Percentiles rank a stretch among this genome's conserved stretches.
These are phyloP conservation scores for Anisodus acutangulus DNA, from an alignment of 257 asterid genomes.

Conservation along the genomic window DNA sequence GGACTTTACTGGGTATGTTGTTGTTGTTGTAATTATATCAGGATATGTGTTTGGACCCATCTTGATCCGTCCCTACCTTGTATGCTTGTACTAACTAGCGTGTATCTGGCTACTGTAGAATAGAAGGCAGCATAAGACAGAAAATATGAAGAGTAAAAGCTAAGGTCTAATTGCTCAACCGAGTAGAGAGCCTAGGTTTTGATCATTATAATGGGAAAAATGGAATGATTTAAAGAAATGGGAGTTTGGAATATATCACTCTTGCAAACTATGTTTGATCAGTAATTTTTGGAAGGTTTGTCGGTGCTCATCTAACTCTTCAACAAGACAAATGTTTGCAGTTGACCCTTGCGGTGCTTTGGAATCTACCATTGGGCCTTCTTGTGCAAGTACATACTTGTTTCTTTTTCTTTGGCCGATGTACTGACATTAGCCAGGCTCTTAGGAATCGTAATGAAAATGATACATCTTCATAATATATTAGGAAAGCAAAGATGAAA, in stretches of 20 bases:
- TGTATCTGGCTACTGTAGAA: not conserved
- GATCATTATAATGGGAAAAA: not conserved
- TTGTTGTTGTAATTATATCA: not conserved
- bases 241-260: not conserved
- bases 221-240: conserved; percentile 18
- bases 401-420: not conserved
- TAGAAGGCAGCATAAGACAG: not conserved
- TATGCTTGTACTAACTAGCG: conserved; percentile 9
- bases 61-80: conserved; percentile 17
- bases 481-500: not conserved
- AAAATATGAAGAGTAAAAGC: not conserved
- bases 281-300: conserved; percentile 18
- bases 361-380: not conserved
- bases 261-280: not conserved
- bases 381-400: not conserved
- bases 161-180: not conserved
- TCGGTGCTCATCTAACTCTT: conserved; percentile 3
- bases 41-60: conserved; percentile 18
- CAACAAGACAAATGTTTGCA: not conserved
- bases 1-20: too few relatives aligned
- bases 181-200: conserved; percentile 13
- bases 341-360: not conserved
- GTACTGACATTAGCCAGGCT: too few relatives aligned
- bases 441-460: not conserved
- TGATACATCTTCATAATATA: not conserved